phyloP scores from a whole-genome alignment of 2,329 filamentous ascomycete species.

The Xylariaceae sp. region DNA sequence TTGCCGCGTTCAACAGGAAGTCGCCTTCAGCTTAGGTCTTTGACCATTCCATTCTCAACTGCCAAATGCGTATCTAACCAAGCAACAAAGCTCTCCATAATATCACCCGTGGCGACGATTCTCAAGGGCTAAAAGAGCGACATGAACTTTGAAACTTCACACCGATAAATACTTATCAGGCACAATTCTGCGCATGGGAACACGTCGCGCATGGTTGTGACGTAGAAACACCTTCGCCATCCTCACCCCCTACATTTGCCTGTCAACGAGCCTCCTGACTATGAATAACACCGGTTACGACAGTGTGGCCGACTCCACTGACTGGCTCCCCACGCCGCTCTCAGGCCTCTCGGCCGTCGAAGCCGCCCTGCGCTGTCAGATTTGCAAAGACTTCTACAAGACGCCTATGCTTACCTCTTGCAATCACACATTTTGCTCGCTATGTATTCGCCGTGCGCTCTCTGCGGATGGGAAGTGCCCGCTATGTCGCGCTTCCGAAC shows the following conservation, averaged over 20 bases:
- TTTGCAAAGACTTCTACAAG: slow-evolving; percentile 96
- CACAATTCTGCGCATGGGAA: background rate
- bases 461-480: slow-evolving; percentile 83
- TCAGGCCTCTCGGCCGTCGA: slow-evolving; percentile 66
- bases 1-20: background rate
- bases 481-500: slow-evolving; percentile 69
- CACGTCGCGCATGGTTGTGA: background rate
- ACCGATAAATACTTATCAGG: background rate
- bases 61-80: too few species aligned
- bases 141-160: too few species aligned
- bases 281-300: slow-evolving; percentile 27
- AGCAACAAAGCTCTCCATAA: too few species aligned
- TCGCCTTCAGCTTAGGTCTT: too few species aligned
- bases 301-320: slow-evolving; percentile 69
- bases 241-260: background rate
- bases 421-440: slow-evolving; percentile 91
- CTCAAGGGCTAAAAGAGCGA: background rate
- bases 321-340: slow-evolving; percentile 71
- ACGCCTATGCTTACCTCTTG: slow-evolving; percentile 95
- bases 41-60: too few species aligned
- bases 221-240: background rate
- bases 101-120: background rate
- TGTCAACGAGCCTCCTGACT: background rate
- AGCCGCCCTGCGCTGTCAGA: slow-evolving; percentile 82
- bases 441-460: slow-evolving; percentile 86